These are phyloP conservation scores for Isabelozyma rhagii DNA, from an alignment of 805 yeast genomes.

Conservation along the genomic window DNA sequence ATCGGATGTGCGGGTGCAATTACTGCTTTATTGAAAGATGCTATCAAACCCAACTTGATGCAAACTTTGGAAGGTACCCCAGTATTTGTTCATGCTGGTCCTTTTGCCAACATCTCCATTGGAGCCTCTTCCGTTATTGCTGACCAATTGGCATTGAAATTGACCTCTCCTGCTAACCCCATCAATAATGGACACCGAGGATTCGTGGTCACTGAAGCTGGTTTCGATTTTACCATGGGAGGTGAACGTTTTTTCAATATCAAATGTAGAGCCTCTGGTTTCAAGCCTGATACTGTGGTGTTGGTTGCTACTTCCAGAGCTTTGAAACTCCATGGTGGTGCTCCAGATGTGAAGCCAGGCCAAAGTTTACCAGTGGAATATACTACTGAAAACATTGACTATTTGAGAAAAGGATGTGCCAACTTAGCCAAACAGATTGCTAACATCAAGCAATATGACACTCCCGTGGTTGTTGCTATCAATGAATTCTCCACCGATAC, in stretches of 20 bases:
- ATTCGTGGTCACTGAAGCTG: slow-evolving; percentile 95
- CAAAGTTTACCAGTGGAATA: slow-evolving; percentile 80
- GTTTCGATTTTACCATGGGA: slow-evolving; percentile 98
- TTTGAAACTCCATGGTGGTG: slow-evolving; percentile 96
- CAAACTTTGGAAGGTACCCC: slow-evolving; percentile 98
- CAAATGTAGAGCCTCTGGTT: slow-evolving; percentile 89
- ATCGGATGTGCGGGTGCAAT: slow-evolving; percentile 95
- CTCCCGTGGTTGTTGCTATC: slow-evolving; percentile 93
- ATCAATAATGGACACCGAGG: slow-evolving; percentile 54
- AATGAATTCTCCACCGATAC: slow-evolving; percentile 85
- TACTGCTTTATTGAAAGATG: slow-evolving; percentile 91
- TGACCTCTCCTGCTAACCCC: slow-evolving; percentile 55
- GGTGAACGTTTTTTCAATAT: slow-evolving; percentile 96
- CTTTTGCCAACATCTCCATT: slow-evolving; percentile 94
- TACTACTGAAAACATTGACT: slow-evolving; percentile 73
- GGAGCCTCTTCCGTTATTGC: slow-evolving; percentile 96
- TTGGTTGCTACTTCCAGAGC: slow-evolving; percentile 96
- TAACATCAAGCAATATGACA: slow-evolving; percentile 79
- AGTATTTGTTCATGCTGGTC: slow-evolving; percentile 96
- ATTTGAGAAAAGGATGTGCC: slow-evolving; percentile 75
- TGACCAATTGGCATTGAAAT: slow-evolving; percentile 86
- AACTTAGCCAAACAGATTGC: slow-evolving; percentile 87
- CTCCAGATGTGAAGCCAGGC: slow-evolving; percentile 95
- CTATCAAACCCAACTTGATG: slow-evolving; percentile 95
- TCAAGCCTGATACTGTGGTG: slow-evolving; percentile 84